Conservation (phyloP, 73 alveolate species). For the Paramecium tetraurelia region DNA sequence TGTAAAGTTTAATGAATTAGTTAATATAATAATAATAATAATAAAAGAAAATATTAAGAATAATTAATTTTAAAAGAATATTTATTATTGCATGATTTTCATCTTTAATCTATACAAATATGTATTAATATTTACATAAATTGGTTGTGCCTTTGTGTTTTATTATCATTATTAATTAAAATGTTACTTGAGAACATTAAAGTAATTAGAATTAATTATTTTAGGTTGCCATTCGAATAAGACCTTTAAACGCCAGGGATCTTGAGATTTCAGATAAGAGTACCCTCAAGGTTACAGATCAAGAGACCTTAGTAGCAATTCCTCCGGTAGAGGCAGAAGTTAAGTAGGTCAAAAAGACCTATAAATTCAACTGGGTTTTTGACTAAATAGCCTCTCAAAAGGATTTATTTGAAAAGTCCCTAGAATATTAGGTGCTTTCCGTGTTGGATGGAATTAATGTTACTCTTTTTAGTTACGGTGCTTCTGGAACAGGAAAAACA, state of each 20-base stretch:
- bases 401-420: constrained; percentile 1
- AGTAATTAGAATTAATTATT: not conserved
- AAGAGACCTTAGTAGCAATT: not conserved
- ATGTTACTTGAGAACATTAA: constrained; percentile 28
- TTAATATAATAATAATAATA: not conserved
- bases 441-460: constrained; percentile 16
- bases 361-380: constrained; percentile 13
- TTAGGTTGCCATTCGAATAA: not conserved
- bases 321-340: constrained; percentile 14
- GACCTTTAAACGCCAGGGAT: not conserved
- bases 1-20: not conserved
- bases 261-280: not conserved
- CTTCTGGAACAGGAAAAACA: not conserved
- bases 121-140: not conserved
- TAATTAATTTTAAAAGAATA: not conserved
- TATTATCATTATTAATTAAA: not conserved
- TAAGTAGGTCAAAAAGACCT: not conserved
- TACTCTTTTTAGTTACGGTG: constrained; percentile 27
- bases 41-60: not conserved
- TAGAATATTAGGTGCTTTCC: not conserved
- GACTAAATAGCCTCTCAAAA: not conserved
- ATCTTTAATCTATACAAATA: not conserved
- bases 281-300: not conserved
- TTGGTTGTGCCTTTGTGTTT: not conserved
- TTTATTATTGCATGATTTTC: not conserved